These are phyloP conservation scores for Suillus decipiens DNA, from an alignment of 768 basidiomycete species.

Conservation along the genomic window DNA sequence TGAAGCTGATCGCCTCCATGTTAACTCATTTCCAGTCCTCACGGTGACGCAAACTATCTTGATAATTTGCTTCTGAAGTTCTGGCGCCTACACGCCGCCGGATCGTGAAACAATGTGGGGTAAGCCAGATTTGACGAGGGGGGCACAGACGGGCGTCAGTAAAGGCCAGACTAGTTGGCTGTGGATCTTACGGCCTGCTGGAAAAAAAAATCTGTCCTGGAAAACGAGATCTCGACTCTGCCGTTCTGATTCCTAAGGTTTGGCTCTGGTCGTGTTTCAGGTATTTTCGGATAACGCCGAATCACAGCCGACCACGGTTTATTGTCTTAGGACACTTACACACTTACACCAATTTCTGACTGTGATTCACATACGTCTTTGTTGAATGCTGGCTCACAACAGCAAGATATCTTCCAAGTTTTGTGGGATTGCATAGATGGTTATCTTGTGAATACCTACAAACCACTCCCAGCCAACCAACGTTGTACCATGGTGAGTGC, in stretches of 20 bases:
- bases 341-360: not conserved
- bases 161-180: not conserved
- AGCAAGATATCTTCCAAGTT: not conserved
- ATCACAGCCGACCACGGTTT: not conserved
- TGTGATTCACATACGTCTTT: not conserved
- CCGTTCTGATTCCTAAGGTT: not conserved
- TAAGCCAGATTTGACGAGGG: not conserved
- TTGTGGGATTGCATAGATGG: not conserved
- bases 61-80: not conserved
- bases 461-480: conserved; percentile 42
- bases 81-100: not conserved
- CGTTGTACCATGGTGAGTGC: conserved; percentile 49
- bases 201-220: not conserved
- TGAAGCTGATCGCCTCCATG: not conserved
- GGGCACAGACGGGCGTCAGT: not conserved
- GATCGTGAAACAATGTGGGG: not conserved
- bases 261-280: not conserved
- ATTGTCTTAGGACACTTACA: not conserved
- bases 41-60: not conserved
- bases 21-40: not conserved
- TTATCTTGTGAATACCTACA: conserved; percentile 20
- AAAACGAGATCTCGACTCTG: not conserved
- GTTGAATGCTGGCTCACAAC: not conserved
- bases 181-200: too few relatives aligned
- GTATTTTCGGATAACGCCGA: too few relatives aligned